These are phyloP conservation scores for Crithidia brevicula DNA, from an alignment of 208 protist species.

Conservation along the genomic window DNA sequence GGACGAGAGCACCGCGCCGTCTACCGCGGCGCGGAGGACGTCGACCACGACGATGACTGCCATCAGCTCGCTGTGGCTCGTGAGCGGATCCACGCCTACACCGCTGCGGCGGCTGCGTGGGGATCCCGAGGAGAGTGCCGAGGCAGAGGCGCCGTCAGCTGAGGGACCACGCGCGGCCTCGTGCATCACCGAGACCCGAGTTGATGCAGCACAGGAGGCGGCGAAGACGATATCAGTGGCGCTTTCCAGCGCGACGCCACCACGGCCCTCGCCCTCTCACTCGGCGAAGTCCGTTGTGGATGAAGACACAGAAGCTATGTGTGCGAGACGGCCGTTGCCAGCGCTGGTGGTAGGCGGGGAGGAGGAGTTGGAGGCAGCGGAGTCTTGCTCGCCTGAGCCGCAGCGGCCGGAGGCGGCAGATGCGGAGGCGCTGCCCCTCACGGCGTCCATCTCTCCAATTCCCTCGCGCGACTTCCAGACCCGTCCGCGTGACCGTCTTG, in stretches of 20 bases:
- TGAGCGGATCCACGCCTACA: constrained; percentile 53
- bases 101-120: constrained; percentile 39
- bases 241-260: too few relatives aligned
- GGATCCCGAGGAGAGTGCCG: background rate
- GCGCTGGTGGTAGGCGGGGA: too few relatives aligned
- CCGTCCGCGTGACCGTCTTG: too few relatives aligned
- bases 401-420: constrained; percentile 3
- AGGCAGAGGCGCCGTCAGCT: background rate
- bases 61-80: constrained; percentile 55
- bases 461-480: background rate
- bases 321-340: too few relatives aligned
- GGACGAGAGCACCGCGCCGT: background rate
- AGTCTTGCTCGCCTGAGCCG: constrained; percentile 20
- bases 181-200: too few relatives aligned
- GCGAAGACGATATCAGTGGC: too few relatives aligned
- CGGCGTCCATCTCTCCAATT: constrained; percentile 6
- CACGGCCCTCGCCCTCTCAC: too few relatives aligned
- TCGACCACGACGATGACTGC: background rate
- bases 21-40: constrained; percentile 2
- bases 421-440: background rate
- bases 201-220: too few relatives aligned
- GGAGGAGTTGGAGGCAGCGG: background rate
- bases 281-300: background rate
- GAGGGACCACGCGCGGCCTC: background rate
- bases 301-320: too few relatives aligned